phyloP scores from a whole-genome alignment of 192 early-diverging fungal species.

The Spizellomyces sp. region DNA sequence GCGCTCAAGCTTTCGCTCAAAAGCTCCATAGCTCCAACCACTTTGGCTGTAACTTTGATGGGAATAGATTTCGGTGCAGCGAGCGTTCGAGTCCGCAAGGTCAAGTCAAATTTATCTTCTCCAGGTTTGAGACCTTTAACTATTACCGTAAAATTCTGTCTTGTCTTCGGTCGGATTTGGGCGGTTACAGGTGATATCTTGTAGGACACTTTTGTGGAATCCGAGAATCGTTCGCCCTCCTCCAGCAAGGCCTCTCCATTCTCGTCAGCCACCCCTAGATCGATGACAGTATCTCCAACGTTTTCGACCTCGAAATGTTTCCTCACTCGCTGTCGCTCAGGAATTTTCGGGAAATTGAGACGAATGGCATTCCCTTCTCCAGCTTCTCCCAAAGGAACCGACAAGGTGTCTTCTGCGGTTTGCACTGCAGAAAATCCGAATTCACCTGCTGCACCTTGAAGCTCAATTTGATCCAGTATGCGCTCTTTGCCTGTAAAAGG shows the following conservation, averaged over 20 bases:
- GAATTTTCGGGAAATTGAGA: conserved; percentile 51
- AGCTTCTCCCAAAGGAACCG: not conserved
- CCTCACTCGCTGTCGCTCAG: conserved; percentile 34
- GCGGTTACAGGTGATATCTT: conserved; percentile 36
- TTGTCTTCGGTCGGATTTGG: conserved; percentile 45
- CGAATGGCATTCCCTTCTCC: conserved; percentile 37
- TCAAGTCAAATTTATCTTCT: conserved; percentile 40
- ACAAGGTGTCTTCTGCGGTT: conserved; percentile 10
- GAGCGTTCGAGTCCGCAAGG: conserved; percentile 48
- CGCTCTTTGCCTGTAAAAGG: conserved; percentile 31
- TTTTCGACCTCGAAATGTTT: conserved; percentile 62
- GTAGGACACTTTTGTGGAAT: conserved; percentile 31
- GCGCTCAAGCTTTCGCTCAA: conserved; percentile 42
- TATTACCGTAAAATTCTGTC: conserved; percentile 51
- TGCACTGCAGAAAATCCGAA: conserved; percentile 35
- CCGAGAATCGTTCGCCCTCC: conserved; percentile 13
- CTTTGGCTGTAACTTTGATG: conserved; percentile 42
- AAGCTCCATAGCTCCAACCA: conserved; percentile 35
- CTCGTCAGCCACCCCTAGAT: conserved; percentile 37
- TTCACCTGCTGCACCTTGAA: conserved; percentile 37
- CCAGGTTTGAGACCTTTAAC: conserved; percentile 46
- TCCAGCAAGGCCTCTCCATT: conserved; percentile 27
- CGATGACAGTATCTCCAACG: conserved; percentile 54
- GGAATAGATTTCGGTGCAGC: conserved; percentile 45
- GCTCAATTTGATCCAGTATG: conserved; percentile 32